These are phyloP conservation scores for Xerocomus spinulosus DNA, from an alignment of 768 basidiomycete species.

Conservation along the genomic window DNA sequence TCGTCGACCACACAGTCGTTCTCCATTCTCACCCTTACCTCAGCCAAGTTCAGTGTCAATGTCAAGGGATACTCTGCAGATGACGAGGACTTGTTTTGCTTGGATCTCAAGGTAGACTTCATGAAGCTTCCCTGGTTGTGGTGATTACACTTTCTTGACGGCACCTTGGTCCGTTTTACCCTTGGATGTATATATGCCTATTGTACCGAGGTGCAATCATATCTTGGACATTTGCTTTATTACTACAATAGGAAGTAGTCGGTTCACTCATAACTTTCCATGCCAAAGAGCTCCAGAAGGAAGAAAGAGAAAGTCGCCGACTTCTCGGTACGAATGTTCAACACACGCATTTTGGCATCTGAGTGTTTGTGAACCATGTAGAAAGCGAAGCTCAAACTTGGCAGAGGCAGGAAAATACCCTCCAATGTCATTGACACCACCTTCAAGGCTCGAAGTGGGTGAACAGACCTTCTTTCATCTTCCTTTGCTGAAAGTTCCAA, in stretches of 20 bases:
- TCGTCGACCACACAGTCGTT: background rate
- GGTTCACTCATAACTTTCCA: no score
- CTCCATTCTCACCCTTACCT: constrained; percentile 3
- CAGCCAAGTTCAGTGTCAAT: constrained; percentile 80
- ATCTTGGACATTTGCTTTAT: background rate
- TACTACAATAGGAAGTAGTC: constrained; percentile 9
- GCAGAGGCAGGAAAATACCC: constrained; percentile 83
- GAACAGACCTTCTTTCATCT: background rate
- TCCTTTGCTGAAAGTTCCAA: constrained; percentile 30
- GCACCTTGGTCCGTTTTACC: background rate
- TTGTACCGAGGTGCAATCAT: background rate
- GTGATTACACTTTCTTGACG: constrained; percentile 18
- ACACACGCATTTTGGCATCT: background rate
- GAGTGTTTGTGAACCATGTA: constrained; percentile 28
- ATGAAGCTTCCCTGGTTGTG: constrained; percentile 38
- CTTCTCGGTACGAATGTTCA: constrained; percentile 55
- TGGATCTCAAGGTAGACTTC: constrained; percentile 78
- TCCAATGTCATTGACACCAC: constrained; percentile 92
- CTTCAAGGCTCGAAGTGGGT: constrained; percentile 89
- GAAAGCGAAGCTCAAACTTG: constrained; percentile 97
- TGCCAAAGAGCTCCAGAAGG: constrained; percentile 89
- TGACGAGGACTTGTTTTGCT: constrained; percentile 75
- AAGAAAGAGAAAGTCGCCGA: constrained; percentile 85
- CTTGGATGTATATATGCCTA: constrained; percentile 5
- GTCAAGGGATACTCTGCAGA: constrained; percentile 66